Conservation (phyloP, 345 rosid genomes). For the Tarenaya hassleriana region DNA sequence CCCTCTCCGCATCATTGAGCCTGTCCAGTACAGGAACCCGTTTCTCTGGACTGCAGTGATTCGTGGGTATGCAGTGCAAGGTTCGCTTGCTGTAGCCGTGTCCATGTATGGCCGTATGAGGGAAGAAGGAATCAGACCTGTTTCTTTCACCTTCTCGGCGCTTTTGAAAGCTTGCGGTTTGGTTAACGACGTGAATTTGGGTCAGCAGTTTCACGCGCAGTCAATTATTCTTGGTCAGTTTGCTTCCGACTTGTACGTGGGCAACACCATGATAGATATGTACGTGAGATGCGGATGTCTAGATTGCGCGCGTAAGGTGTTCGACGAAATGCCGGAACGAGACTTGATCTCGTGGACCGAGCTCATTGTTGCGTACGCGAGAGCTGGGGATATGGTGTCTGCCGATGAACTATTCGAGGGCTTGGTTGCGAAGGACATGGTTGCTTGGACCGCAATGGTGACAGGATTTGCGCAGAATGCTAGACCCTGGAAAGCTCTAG, state of each 20-base stretch:
- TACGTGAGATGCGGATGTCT: constrained; percentile 51
- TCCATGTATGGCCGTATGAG: constrained; percentile 48
- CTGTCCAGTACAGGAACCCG: constrained; percentile 48
- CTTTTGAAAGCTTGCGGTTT: constrained; percentile 54
- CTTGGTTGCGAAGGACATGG: constrained; percentile 50
- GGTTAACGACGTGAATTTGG: constrained; percentile 38
- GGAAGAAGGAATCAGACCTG: constrained; percentile 37
- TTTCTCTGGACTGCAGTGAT: constrained; percentile 74
- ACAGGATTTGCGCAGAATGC: constrained; percentile 66
- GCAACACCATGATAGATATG: constrained; percentile 56
- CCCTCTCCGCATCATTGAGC: constrained; percentile 46
- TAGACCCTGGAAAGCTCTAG: constrained; percentile 62
- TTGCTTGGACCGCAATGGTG: constrained; percentile 79
- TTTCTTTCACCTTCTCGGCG: constrained; percentile 76
- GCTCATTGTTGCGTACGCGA: constrained; percentile 53
- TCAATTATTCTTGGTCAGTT: constrained; percentile 59
- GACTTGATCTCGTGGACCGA: constrained; percentile 65
- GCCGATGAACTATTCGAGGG: constrained; percentile 44
- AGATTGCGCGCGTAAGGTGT: constrained; percentile 48
- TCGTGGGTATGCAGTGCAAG: constrained; percentile 51
- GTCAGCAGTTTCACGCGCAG: constrained; percentile 71
- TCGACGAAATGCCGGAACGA: constrained; percentile 61
- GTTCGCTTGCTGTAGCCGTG: constrained; percentile 33
- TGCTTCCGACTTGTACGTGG: constrained; percentile 53
- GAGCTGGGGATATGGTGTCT: constrained; percentile 46